These are phyloP conservation scores for Aspergillus cristatus DNA, from an alignment of 495 filamentous ascomycete genomes.

Conservation along the genomic window DNA sequence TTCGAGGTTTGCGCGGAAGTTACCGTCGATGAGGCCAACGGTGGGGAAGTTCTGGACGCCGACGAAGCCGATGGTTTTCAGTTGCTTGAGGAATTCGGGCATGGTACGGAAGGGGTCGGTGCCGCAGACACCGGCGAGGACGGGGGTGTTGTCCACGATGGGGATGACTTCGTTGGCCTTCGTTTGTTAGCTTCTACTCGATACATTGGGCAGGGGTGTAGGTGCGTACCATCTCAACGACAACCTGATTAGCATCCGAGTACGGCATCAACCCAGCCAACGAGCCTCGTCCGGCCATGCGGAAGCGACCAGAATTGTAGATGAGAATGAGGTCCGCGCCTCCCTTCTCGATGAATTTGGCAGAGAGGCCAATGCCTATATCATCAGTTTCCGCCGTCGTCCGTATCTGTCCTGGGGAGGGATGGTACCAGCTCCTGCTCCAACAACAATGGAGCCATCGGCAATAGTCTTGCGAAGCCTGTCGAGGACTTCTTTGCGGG, in stretches of 20 bases:
- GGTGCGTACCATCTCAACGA: constrained; percentile 50
- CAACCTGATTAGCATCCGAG: constrained; percentile 60
- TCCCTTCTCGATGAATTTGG: constrained; percentile 59
- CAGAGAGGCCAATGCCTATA: constrained; percentile 56
- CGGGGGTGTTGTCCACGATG: constrained; percentile 48
- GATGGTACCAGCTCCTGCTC: constrained; percentile 55
- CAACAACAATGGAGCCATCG: constrained; percentile 49
- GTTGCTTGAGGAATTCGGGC: constrained; percentile 44
- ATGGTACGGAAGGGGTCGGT: constrained; percentile 57
- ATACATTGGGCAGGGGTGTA: not conserved
- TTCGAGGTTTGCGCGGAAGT: constrained; percentile 56
- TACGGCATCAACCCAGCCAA: constrained; percentile 67
- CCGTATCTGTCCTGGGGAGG: too few species aligned
- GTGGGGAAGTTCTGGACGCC: constrained; percentile 70
- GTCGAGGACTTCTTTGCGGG: constrained; percentile 45
- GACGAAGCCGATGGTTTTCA: constrained; percentile 50
- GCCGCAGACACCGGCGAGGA: constrained; percentile 58
- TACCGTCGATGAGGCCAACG: constrained; percentile 60
- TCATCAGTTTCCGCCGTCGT: too few species aligned
- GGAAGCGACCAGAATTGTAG: constrained; percentile 66
- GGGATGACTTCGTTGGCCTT: constrained; percentile 51
- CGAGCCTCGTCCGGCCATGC: constrained; percentile 63
- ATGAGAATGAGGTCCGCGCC: constrained; percentile 60
- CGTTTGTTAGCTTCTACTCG: not conserved
- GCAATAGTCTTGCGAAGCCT: constrained; percentile 43